Base-by-base conservation (phyloP, 345 rosid genomes). In the Kandelia obovata region DNA sequence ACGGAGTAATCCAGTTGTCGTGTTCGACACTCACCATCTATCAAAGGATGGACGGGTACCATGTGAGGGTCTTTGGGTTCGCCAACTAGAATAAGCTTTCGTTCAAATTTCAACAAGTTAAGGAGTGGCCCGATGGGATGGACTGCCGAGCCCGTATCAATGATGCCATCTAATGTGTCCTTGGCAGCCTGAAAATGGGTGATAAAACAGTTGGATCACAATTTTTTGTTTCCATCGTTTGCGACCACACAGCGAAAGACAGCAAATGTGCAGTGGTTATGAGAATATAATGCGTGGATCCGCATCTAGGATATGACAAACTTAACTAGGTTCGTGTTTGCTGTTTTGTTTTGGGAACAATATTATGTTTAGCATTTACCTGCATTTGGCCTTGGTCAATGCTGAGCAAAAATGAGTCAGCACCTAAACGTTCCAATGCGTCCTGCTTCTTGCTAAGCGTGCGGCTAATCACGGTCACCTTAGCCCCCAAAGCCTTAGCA, bases 391-490 rank as follows among this genome's bases (percentile, higher is more conserved):
- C 75, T 7, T 58, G 68, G 67, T 87, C 83, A 3, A 62, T 47
- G 75, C 86, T 83, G 25, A 85, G 70, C 58, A 91, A 53, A 70
- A 91, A 91, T 0, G 75, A 64, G 63, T 91, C 89, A 6, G 84
- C 90, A 60, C 87, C 89, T 5, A 83, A 83, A 51, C 62, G 67
- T 10, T 68, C 71, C 15, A 84, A 21, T 6, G 96, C 94, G 73
- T 85, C 94, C 5, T 81, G 70, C 73, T 67, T 81, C 78, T 90
- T 88, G 19, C 39, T 43, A 0, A 78, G 83, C 3, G 89, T 85
- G 32, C 84, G 78, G 68, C 93, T 90, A 13, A 90, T 82, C 30
- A 88, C 93, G 9, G 97, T 88, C 37, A 91, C 91, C 58, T 84
- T 87, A n/a, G 17, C 70, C 0, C 90, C 91, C 71, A 85, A 25